Base-by-base conservation (phyloP, 2,329 filamentous ascomycete genomes). In the Alternaria brassicae region DNA sequence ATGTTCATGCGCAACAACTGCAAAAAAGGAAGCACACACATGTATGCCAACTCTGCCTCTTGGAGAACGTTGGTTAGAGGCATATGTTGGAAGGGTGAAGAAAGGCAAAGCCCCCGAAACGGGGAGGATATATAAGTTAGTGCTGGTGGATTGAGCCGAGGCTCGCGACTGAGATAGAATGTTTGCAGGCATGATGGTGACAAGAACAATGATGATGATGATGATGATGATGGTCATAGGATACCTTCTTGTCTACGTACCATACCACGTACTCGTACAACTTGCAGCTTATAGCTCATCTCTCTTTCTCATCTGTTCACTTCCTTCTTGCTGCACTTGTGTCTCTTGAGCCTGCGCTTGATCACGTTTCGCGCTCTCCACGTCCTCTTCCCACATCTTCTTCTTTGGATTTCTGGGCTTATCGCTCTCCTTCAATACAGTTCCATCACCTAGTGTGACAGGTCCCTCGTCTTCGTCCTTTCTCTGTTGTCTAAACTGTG, bases 331-430 rank as follows among this genome's bases (percentile, higher is more conserved):
- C 34, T 68, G 60, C 52, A 63, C 37, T 28, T 28, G 19, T 25
- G 37, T 34, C 28, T 39, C 44, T 21, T 60, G 37, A 7, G 61
- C 27, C 55, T 72, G 67, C 40, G 61, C 63, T 48, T 69, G 61
- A 53, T 75, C 73, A 60, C 65, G 59, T 62, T 72, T 77, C 49
- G 54, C 65, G 25, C 63, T 70, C 63, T 79, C 75, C 10, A 73
- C 72, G 57, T 70, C 51, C 57, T 85, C 85, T 64, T 88, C 85
- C 80, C 85, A 87, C 77, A 84, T 84, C 77, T 85, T 83, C 79
- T 88, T 88, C 80, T 84, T 88, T 6, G 85, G 84, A 72, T 88
- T 88, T 27, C 73, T 69, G 25, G 74, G 78, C 63, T 68, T 75
- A 64, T 74, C 75, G 27, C 71, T 75, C 61, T 81, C 70, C 57